phyloP scores from a whole-genome alignment of 2,329 filamentous ascomycete species.

The Rhinocladiella similis region DNA sequence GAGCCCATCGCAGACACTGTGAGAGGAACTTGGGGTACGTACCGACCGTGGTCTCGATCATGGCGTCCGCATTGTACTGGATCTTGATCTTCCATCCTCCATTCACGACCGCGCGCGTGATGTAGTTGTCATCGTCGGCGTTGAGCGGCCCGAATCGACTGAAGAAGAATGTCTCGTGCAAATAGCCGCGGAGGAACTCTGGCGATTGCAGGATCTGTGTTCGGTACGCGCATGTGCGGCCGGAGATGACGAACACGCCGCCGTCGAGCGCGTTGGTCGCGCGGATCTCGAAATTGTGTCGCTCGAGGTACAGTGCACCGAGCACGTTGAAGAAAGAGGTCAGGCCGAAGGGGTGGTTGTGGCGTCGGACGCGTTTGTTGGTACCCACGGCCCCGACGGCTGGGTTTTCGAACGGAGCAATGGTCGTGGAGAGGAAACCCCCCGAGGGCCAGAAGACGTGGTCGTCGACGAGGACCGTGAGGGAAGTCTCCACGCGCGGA shows the following conservation, averaged over 20 bases:
- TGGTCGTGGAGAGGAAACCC: conserved; percentile 43
- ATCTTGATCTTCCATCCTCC: conserved; percentile 56
- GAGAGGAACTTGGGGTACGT: conserved; percentile 47
- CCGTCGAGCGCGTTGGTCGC: conserved; percentile 59
- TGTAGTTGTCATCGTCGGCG: conserved; percentile 63
- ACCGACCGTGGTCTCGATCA: conserved; percentile 57
- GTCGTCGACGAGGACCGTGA: conserved; percentile 54
- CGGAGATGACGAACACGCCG: conserved; percentile 60
- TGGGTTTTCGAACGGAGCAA: conserved; percentile 48
- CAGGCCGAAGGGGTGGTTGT: conserved; percentile 23
- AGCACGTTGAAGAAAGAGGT: conserved; percentile 54
- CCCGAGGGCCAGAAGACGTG: conserved; percentile 52
- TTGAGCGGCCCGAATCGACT: conserved; percentile 48
- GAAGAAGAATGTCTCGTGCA: conserved; percentile 54
- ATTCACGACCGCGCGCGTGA: conserved; percentile 55
- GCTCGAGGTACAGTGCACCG: conserved; percentile 59
- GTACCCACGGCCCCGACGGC: conserved; percentile 58
- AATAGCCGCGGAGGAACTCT: conserved; percentile 47
- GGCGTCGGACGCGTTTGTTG: conserved; percentile 54
- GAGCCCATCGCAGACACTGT: conserved; percentile 59
- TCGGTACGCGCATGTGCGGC: conserved; percentile 55
- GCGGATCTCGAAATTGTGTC: conserved; percentile 63
- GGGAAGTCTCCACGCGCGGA: conserved; percentile 36
- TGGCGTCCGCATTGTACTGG: conserved; percentile 51
- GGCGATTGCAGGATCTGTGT: conserved; percentile 50